Conservation (phyloP, 2,329 filamentous ascomycete species). For the Xylariaceae sp. region DNA sequence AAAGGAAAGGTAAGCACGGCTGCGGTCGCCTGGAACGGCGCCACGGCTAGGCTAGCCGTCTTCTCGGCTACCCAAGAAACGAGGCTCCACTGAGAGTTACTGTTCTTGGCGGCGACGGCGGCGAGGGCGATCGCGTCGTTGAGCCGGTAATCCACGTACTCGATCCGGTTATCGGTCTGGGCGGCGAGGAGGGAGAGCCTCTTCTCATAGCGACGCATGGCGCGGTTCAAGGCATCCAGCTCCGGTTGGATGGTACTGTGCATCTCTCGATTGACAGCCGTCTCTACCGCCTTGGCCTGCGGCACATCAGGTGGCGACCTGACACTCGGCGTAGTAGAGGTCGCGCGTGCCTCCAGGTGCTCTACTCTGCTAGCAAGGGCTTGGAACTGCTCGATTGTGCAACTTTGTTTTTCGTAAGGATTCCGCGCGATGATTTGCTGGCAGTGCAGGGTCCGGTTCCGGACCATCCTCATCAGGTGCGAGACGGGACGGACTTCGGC, state of each 20-base stretch:
- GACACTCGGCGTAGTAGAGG: constrained; percentile 36
- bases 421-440: constrained; percentile 70
- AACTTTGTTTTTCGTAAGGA: constrained; percentile 45
- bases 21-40: constrained; percentile 47
- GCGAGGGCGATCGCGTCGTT: constrained; percentile 82
- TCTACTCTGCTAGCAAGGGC: constrained; percentile 69
- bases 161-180: constrained; percentile 75
- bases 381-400: constrained; percentile 48
- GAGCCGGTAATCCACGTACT: constrained; percentile 69
- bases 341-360: constrained; percentile 64
- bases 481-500: constrained; percentile 83
- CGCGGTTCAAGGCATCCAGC: constrained; percentile 84
- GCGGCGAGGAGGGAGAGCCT: constrained; percentile 74
- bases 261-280: constrained; percentile 58
- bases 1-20: constrained; percentile 49
- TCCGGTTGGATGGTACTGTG: constrained; percentile 74
- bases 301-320: constrained; percentile 35
- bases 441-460: constrained; percentile 77
- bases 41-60: constrained; percentile 38
- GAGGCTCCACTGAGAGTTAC: constrained; percentile 42
- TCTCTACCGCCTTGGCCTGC: constrained; percentile 42
- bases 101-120: constrained; percentile 67
- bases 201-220: constrained; percentile 90
- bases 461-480: constrained; percentile 79
- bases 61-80: constrained; percentile 44